Percentiles rank a stretch among this genome's conserved stretches.
Conservation (phyloP, 352 stramenopile genomes). For the Globisporangium paddicum region DNA sequence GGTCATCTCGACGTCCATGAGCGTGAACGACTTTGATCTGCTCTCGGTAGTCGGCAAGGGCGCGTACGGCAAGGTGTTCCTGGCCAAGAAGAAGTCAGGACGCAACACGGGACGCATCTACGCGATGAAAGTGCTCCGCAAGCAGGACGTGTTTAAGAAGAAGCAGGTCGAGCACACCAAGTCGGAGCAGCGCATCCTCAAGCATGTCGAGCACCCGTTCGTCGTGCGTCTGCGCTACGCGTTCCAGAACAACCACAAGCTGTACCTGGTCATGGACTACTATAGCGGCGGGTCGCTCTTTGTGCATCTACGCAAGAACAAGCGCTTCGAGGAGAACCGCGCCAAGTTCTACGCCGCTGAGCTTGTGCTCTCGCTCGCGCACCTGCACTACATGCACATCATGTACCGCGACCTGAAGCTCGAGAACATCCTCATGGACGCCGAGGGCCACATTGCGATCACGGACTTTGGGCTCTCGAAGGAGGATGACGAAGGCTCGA, state of each 20-base stretch:
- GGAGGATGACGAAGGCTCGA: slow-evolving; percentile 79
- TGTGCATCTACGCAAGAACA: slow-evolving; percentile 77
- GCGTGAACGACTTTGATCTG: slow-evolving; percentile 85
- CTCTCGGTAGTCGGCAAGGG: slow-evolving; percentile 84
- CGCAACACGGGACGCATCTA: slow-evolving; percentile 72
- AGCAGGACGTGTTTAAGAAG: slow-evolving; percentile 84
- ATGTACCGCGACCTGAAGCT: slow-evolving; percentile 90
- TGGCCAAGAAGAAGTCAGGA: slow-evolving; percentile 75
- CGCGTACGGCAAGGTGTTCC: slow-evolving; percentile 83
- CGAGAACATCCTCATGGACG: slow-evolving; percentile 89
- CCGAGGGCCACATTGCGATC: slow-evolving; percentile 76
- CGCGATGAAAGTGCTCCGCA: slow-evolving; percentile 88
- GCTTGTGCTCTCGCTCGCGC: slow-evolving; percentile 71
- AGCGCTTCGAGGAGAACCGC: slow-evolving; percentile 58
- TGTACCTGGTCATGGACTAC: slow-evolving; percentile 90
- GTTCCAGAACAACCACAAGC: slow-evolving; percentile 87
- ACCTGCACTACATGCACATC: slow-evolving; percentile 86
- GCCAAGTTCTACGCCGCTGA: slow-evolving; percentile 86
- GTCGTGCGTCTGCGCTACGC: slow-evolving; percentile 84
- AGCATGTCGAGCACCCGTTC: slow-evolving; percentile 85
- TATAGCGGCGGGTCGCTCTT: slow-evolving; percentile 84
- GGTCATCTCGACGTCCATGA: slow-evolving; percentile 81
- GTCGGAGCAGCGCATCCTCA: slow-evolving; percentile 87
- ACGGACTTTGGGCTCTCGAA: slow-evolving; percentile 89
- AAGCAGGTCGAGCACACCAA: slow-evolving; percentile 87